Evolutionary conservation across 805 yeast species (phyloP), one percentile per base, ranked within the genome.

Genomic region (Maudiozyma barnettii): DNA sequence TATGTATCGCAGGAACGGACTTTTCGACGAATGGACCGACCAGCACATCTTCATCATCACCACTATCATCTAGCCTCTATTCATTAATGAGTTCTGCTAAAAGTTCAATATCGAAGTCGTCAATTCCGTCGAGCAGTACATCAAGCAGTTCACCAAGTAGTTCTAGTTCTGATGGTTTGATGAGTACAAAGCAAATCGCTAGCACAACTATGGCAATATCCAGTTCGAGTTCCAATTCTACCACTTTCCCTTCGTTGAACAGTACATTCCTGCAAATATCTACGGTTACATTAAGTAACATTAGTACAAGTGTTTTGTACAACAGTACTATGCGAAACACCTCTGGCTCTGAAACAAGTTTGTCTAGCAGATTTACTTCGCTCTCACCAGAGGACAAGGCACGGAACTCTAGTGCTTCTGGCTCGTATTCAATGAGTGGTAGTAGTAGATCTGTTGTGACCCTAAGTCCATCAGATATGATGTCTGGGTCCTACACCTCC

Each of bases 401-500:
- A 23, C 26, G 8, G 8, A 23, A 23, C 8, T 23, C 26, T 23
- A 31, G 16, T 31, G 36, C 4, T 14, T 31, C 13, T 5, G 36
- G 36, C 13, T 31, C 36, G 3, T 12, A 31, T 31, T 14, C 36
- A n/a, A 31, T 31, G 36, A 31, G n/a, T 13, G 36, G 36, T 13
- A n/a, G 36, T 31, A 31, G 36, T 22, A 37, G 39, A 16, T 37
- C 39, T 14, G 23, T 18, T 14, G 23, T 37, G 39, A 37, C 39
- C 39, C 39, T 37, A 37, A 37, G 39, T 37, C 39, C 39, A 37
- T 37, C 39, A 37, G 39, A 37, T 37, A 37, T 37, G 39, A 20
- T 37, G 39, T 37, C 39, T 37, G 39, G 39, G 39, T 37, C 21
- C 10, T 33, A 33, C 8, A 8, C 26, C 37, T 33, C n/a, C 37